Evolutionary conservation across 768 basidiomycete genomes (phyloP), one percentile per base, ranked within the genome.

Genomic region (Pisolithus orientalis): DNA sequence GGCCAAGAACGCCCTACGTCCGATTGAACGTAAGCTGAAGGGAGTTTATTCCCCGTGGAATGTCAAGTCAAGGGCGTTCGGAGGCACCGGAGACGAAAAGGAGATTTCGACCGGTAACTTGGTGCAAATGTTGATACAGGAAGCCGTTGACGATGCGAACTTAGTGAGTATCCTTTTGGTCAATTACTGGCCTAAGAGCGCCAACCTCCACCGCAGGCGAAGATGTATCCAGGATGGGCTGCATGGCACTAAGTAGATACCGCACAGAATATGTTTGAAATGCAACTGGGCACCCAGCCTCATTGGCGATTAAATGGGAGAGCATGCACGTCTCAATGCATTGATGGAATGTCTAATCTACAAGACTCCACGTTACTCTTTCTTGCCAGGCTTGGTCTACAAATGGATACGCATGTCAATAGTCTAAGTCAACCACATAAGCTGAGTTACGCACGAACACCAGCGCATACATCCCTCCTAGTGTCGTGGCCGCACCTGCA

Each of bases 211-310:
- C n/a, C 43, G 38, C 37, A 94, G 93, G 79, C 79, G 11, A 84
- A 79, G 64, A 96, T 96, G 94, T 96, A 95, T 70, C 79, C 83
- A 39, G 94, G 87, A 11, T 95, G 92, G 90, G 85, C 84, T 27
- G 71, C 87, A n/a, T 90, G 87, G 84, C 77, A 87, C 65, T 92
- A 51, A 65, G 24, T 17, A 6, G 7, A 9, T 43, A 21, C 6
- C 42, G 31, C 11, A 27, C 28, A 10, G 6, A 38, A 14, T 2
- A 24, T 32, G 31, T 31, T 9, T 25, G 6, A n/a, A 21, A 34
- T 14, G 13, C 11, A 34, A 13, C 34, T 34, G 34, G 31, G 34
- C 5, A 34, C 34, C 13, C 34, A 34, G n/a, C 40, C 25, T 21
- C 4, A 42, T 21, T 21, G 17, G 40, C n/a, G 7, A 42, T 9